Evolutionary conservation across 352 stramenopile genomes (phyloP).

Genomic region (Globisporangium cylindrosporum): DNA sequence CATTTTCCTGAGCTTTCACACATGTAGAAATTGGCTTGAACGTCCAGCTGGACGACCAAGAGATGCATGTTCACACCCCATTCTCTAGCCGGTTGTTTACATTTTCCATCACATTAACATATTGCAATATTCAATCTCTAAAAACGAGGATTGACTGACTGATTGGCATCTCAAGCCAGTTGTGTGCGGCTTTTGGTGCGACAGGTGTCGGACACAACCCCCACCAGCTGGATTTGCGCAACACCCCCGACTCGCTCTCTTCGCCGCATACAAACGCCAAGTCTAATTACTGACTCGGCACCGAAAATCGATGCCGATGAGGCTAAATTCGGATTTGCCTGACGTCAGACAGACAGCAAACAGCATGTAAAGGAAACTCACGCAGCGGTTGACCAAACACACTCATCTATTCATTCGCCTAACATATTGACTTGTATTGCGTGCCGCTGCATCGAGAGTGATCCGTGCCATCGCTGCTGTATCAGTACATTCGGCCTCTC

Average conservation of each 20-base stretch:
- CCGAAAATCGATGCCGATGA: background rate
- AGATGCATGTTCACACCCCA: background rate
- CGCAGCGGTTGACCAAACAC: background rate
- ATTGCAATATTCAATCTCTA: background rate
- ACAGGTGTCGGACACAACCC: slow-evolving; percentile 2
- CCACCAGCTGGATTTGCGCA: slow-evolving; percentile 7
- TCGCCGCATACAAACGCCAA: background rate
- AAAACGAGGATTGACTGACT: background rate
- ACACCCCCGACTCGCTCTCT: background rate
- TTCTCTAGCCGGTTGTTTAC: background rate
- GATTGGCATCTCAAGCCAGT: slow-evolving; percentile 7
- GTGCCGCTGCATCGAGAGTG: background rate
- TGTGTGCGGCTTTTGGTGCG: background rate
- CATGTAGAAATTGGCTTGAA: background rate
- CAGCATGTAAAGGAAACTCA: background rate
- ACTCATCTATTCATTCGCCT: background rate
- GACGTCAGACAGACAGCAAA: background rate
- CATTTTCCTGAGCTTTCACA: background rate
- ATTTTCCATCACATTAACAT: background rate
- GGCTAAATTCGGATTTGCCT: background rate
- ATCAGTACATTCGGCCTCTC: background rate
- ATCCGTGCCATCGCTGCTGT: background rate
- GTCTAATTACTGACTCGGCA: slow-evolving; percentile 2
- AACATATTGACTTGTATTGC: background rate
- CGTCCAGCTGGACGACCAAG: background rate